Evolutionary conservation across 306 rosid genomes (phyloP), one percentile per base, ranked within the genome.

Genomic region (Rosa multiflora): DNA sequence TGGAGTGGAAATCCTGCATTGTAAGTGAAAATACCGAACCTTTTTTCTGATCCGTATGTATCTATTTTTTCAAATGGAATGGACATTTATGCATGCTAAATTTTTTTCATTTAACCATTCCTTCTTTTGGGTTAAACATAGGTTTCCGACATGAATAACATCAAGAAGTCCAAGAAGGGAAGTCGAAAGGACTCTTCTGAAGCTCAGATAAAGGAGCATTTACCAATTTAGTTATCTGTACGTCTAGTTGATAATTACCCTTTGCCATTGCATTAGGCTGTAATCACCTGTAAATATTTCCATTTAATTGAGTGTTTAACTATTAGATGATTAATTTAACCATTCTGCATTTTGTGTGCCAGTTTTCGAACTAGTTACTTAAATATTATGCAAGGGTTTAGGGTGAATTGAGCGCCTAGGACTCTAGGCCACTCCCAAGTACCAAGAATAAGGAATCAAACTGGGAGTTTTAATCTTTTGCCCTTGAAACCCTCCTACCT

Each of bases 1-100:
- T 75, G 11, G 89, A 89, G 81, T 89, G 96, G 98, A 93, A 95
- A 83, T 93, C 99, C 70, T 77, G 82, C 89, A 93, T 91, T 15
- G 99, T 91, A 84, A 88, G 98, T 84, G 40, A 69, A 55, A 76
- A 74, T 35, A 12, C 70, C 67, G 53, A 26, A 73, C 10, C 70
- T 2, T 53, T 78, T 67, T 48, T 55, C 44, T 23, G 20, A 23
- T 52, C 51, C 40, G 15, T 14, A 37, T 18, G 6, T 55, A 11
- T 5, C 4, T 26, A 21, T 77, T 37, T 6, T 58, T 84, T 42
- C 63, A 67, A 43, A 13, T 32, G 58, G 14, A 72, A 59, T 49
- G 47, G 29, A 7, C 12, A 23, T 1, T 23, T 13, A 35, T 20
- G 44, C n/a, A 20, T 14, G 42, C 17, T 14, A n/a, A n/a, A 5